These are phyloP conservation scores for Phytophthora foliorum DNA, from an alignment of 352 stramenopile species.

Conservation along the genomic window DNA sequence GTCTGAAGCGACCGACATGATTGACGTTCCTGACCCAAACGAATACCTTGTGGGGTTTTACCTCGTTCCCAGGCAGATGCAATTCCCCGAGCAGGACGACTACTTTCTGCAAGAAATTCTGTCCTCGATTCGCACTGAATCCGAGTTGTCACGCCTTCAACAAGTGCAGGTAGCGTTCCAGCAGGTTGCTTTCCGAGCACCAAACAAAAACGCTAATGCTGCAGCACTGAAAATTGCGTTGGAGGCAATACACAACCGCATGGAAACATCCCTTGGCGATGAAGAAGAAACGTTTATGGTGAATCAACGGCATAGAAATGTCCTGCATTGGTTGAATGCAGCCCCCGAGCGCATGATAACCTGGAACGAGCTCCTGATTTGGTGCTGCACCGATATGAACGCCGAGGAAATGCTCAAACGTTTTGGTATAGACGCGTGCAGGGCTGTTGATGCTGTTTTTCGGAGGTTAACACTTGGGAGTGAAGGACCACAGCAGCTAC, in stretches of 20 bases:
- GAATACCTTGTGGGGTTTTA: slow-evolving; percentile 66
- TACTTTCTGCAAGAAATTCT: slow-evolving; percentile 58
- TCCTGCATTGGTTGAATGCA: slow-evolving; percentile 24
- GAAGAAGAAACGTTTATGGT: slow-evolving; percentile 5
- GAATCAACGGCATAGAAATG: slow-evolving; percentile 8
- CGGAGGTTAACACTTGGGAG: slow-evolving; percentile 24
- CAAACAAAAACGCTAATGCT: slow-evolving; percentile 19
- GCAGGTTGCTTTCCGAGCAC: slow-evolving; percentile 24
- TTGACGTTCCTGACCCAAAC: slow-evolving; percentile 51
- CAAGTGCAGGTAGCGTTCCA: slow-evolving; percentile 43
- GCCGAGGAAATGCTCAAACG: slow-evolving; percentile 30
- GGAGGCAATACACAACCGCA: slow-evolving; percentile 19
- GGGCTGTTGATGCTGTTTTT: slow-evolving; percentile 29
- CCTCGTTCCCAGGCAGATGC: slow-evolving; percentile 63
- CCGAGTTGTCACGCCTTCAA: slow-evolving; percentile 41
- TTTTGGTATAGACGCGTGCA: slow-evolving; percentile 29
- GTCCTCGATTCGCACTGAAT: slow-evolving; percentile 39
- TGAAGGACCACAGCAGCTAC: neutral
- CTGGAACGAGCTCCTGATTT: slow-evolving; percentile 52
- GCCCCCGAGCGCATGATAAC: slow-evolving; percentile 18
- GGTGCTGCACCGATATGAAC: slow-evolving; percentile 49
- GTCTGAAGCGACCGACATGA: slow-evolving; percentile 7
- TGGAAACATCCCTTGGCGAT: neutral
- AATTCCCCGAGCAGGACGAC: slow-evolving; percentile 68
- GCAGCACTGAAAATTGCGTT: slow-evolving; percentile 19